Evolutionary conservation across 2,329 filamentous ascomycete genomes (phyloP).

Genomic region (Claviceps pazoutovae): DNA sequence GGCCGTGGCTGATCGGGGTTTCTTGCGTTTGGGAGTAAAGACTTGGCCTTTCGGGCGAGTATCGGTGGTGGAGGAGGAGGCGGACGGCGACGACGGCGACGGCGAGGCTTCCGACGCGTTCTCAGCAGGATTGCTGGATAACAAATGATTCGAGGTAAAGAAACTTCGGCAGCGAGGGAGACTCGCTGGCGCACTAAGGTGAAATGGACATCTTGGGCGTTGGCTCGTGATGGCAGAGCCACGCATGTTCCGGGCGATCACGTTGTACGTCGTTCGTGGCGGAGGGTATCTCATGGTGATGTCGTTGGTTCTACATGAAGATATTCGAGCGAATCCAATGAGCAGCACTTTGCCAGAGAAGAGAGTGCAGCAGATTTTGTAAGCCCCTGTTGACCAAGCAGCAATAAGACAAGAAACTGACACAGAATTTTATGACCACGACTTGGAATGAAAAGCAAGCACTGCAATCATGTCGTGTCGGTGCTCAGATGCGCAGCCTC

Average conservation of each 20-base stretch:
- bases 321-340: not conserved
- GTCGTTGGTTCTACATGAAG: slow-evolving; percentile 10
- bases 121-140: slow-evolving; percentile 22
- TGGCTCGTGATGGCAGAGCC: slow-evolving; percentile 13
- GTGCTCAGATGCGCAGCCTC: too few species aligned
- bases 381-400: not conserved
- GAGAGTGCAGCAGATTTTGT: not conserved
- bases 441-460: too few species aligned
- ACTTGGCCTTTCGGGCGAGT: slow-evolving; percentile 9
- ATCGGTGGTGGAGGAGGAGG: slow-evolving; percentile 3
- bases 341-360: not conserved
- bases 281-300: slow-evolving; percentile 20
- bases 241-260: slow-evolving; percentile 16
- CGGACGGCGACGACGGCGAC: not conserved
- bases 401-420: not conserved
- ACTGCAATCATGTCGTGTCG: too few species aligned
- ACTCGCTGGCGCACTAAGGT: slow-evolving; percentile 28
- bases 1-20: slow-evolving; percentile 29
- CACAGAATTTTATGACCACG: not conserved
- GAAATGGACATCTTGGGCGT: slow-evolving; percentile 26
- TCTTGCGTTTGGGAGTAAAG: slow-evolving; percentile 29
- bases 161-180: slow-evolving; percentile 46
- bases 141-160: slow-evolving; percentile 50
- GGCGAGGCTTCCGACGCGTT: slow-evolving; percentile 8
- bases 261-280: slow-evolving; percentile 20